A percentile compares a stretch with the other conserved stretches of the same genome.
Evolutionary conservation across 306 rosid species (phyloP).

Genomic region (Castanea mollissima): DNA sequence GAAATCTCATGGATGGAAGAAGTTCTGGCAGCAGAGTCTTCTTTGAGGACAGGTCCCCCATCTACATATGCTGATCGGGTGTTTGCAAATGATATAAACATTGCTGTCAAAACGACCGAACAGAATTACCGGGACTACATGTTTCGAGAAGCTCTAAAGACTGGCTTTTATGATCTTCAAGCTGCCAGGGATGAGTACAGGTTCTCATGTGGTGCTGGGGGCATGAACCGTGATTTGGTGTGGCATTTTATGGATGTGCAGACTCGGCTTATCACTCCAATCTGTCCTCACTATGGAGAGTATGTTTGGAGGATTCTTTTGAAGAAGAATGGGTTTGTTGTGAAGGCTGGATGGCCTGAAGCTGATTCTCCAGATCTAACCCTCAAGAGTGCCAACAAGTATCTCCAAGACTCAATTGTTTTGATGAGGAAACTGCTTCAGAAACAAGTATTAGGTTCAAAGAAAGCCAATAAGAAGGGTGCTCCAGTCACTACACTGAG

Average conservation of each 20-base stretch:
- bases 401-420: constrained; percentile 80
- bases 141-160: constrained; percentile 89
- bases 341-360: constrained; percentile 87
- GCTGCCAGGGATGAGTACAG: constrained; percentile 90
- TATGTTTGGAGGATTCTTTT: constrained; percentile 77
- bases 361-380: constrained; percentile 70
- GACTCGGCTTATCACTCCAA: constrained; percentile 83
- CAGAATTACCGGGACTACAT: constrained; percentile 66
- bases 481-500: constrained; percentile 40
- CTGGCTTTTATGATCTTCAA: constrained; percentile 90
- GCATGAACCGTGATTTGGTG: constrained; percentile 67
- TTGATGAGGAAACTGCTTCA: constrained; percentile 85
- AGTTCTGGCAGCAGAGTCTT: constrained; percentile 57
- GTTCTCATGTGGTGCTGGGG: constrained; percentile 74
- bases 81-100: constrained; percentile 78
- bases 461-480: constrained; percentile 58
- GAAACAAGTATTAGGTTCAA: constrained; percentile 75
- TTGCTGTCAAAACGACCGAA: constrained; percentile 74
- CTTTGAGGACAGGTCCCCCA: constrained; percentile 73
- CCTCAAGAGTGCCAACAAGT: constrained; percentile 73
- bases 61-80: constrained; percentile 80
- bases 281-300: constrained; percentile 92
- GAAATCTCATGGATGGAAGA: constrained; percentile 90
- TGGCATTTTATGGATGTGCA: constrained; percentile 89
- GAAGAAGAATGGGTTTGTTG: constrained; percentile 79